Conservation (phyloP, 371 early-diverging fungal species). For the Mucor plumbeus region DNA sequence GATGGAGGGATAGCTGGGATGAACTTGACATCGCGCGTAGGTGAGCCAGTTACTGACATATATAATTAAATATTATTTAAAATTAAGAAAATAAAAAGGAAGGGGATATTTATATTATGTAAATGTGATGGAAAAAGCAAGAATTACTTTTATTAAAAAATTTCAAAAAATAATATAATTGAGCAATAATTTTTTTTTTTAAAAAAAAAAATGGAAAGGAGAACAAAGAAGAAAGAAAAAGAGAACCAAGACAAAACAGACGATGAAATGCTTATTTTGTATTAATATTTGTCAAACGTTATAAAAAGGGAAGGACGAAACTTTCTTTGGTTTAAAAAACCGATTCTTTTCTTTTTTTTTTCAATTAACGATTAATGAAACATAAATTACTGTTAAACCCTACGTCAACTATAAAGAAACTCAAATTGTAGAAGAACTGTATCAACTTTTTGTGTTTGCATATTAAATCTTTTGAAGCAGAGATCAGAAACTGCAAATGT, state of each 20-base stretch:
- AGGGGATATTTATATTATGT: not conserved
- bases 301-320: not conserved
- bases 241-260: conserved; percentile 1
- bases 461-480: not conserved
- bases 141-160: not conserved
- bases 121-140: not conserved
- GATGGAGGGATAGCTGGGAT: conserved; percentile 12
- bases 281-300: conserved; percentile 5
- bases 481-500: not conserved
- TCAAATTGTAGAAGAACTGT: not conserved
- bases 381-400: conserved; percentile 11
- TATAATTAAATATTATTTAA: not conserved
- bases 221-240: conserved; percentile 6
- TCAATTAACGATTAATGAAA: not conserved
- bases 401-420: not conserved
- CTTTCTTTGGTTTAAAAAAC: not conserved
- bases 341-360: conserved; percentile 1
- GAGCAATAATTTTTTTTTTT: not conserved
- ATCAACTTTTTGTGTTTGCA: not conserved
- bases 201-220: not conserved
- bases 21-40: conserved; percentile 17
- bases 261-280: conserved; percentile 6
- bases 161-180: not conserved
- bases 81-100: not conserved
- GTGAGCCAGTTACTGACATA: conserved; percentile 20